Evolutionary conservation across 768 basidiomycete species (phyloP).

Genomic region (Phylloporus arenicola): DNA sequence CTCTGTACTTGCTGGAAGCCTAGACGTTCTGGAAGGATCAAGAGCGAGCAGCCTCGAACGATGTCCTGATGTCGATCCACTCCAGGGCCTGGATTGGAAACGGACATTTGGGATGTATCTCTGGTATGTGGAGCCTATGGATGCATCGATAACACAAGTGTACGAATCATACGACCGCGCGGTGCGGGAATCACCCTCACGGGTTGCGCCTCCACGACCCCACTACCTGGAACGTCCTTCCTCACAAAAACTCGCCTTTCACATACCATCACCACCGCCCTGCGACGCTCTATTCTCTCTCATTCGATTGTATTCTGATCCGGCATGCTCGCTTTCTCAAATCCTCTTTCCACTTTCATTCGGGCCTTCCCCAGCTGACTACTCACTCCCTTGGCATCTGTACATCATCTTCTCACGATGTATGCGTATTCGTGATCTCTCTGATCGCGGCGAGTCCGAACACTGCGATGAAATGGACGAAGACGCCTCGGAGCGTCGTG

Average conservation of each 20-base stretch:
- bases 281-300: constrained; percentile 78
- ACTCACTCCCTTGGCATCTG: constrained; percentile 86
- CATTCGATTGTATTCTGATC: constrained; percentile 72
- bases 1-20: constrained; percentile 75
- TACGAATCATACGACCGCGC: constrained; percentile 55
- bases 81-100: constrained; percentile 87
- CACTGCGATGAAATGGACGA: constrained; percentile 31
- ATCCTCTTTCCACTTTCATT: constrained; percentile 72
- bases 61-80: constrained; percentile 54
- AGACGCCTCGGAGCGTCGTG: constrained; percentile 43
- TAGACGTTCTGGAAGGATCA: constrained; percentile 52
- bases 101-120: constrained; percentile 84
- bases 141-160: constrained; percentile 64
- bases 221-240: constrained; percentile 44
- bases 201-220: constrained; percentile 51
- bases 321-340: constrained; percentile 61
- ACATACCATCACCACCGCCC: constrained; percentile 39
- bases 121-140: constrained; percentile 79
- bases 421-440: constrained; percentile 79
- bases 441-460: constrained; percentile 62
- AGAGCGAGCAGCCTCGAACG: constrained; percentile 48
- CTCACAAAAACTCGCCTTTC: constrained; percentile 32
- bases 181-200: constrained; percentile 33
- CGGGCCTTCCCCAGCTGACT: constrained; percentile 69
- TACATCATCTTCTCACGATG: constrained; percentile 83